A percentile compares a stretch with the other conserved stretches of the same genome.
phyloP scores from a whole-genome alignment of 345 rosid genomes.

The Durio zibethinus region DNA sequence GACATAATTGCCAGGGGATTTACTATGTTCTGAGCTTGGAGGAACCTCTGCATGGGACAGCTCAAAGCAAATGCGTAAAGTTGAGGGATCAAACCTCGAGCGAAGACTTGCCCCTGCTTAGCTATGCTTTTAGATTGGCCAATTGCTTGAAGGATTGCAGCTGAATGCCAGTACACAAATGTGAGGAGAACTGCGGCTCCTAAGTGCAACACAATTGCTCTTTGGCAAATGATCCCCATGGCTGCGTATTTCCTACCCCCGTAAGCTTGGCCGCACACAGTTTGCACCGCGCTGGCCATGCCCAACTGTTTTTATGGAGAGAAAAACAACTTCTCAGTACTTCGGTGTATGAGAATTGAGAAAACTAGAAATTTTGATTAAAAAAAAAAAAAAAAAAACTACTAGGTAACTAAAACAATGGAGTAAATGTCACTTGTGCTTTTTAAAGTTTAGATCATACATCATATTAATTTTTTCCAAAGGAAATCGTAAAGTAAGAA shows the following conservation, averaged over 20 bases:
- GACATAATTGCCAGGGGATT: slow-evolving; percentile 87
- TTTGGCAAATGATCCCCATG: slow-evolving; percentile 86
- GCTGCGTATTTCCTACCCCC: slow-evolving; percentile 69
- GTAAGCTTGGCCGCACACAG: slow-evolving; percentile 93
- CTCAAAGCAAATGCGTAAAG: slow-evolving; percentile 72
- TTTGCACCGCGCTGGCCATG: slow-evolving; percentile 97
- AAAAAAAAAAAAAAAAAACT: too few relatives aligned
- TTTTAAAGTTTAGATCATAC: too few relatives aligned
- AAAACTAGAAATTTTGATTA: too few relatives aligned
- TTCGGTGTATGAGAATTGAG: too few relatives aligned
- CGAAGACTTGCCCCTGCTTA: slow-evolving; percentile 63
- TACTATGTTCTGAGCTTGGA: slow-evolving; percentile 94
- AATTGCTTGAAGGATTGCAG: slow-evolving; percentile 45
- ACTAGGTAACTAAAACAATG: too few relatives aligned
- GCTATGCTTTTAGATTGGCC: slow-evolving; percentile 70
- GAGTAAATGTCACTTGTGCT: too few relatives aligned
- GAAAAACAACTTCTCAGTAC: not conserved
- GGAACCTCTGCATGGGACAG: slow-evolving; percentile 88
- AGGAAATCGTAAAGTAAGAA: too few relatives aligned
- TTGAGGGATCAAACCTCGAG: slow-evolving; percentile 75
- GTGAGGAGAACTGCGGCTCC: slow-evolving; percentile 70
- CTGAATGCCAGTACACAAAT: slow-evolving; percentile 66
- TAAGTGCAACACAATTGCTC: slow-evolving; percentile 77
- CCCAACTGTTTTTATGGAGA: slow-evolving; percentile 45
- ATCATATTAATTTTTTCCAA: too few relatives aligned